Conservation (phyloP, 2,329 filamentous ascomycete species). For the Fusarium pseudoanthophilum region DNA sequence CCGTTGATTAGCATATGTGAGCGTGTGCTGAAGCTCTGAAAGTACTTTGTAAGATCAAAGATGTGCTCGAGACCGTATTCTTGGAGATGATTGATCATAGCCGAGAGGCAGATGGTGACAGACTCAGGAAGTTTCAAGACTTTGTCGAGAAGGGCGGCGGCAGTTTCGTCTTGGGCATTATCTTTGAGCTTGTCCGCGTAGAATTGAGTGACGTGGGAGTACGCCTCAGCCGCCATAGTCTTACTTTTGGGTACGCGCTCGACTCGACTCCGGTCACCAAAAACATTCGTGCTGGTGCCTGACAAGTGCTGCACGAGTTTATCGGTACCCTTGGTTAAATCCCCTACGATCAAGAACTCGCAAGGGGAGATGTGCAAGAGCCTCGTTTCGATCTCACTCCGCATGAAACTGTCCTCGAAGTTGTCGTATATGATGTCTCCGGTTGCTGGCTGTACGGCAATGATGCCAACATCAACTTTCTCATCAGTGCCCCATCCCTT, state of each 20-base stretch:
- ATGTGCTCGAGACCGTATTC: constrained; percentile 96
- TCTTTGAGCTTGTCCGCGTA: constrained; percentile 87
- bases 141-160: constrained; percentile 80
- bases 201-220: constrained; percentile 90
- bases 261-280: constrained; percentile 88
- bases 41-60: constrained; percentile 96
- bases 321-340: constrained; percentile 89
- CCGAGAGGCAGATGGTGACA: constrained; percentile 90
- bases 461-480: constrained; percentile 88
- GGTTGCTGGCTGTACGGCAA: constrained; percentile 94
- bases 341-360: constrained; percentile 92
- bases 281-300: constrained; percentile 88
- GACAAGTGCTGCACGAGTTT: constrained; percentile 92
- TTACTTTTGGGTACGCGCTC: constrained; percentile 81
- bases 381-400: constrained; percentile 94
- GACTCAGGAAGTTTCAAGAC: constrained; percentile 86
- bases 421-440: constrained; percentile 96
- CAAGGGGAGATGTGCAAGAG: constrained; percentile 94
- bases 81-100: constrained; percentile 93
- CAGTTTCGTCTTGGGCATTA: constrained; percentile 63
- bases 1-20: constrained; percentile 97
- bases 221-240: constrained; percentile 84
- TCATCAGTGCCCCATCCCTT: constrained; percentile 88
- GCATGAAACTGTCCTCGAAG: constrained; percentile 98
- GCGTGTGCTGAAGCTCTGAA: constrained; percentile 91